These are phyloP conservation scores for Phytophthora chlamydospora DNA, from an alignment of 352 stramenopile species.

Conservation along the genomic window DNA sequence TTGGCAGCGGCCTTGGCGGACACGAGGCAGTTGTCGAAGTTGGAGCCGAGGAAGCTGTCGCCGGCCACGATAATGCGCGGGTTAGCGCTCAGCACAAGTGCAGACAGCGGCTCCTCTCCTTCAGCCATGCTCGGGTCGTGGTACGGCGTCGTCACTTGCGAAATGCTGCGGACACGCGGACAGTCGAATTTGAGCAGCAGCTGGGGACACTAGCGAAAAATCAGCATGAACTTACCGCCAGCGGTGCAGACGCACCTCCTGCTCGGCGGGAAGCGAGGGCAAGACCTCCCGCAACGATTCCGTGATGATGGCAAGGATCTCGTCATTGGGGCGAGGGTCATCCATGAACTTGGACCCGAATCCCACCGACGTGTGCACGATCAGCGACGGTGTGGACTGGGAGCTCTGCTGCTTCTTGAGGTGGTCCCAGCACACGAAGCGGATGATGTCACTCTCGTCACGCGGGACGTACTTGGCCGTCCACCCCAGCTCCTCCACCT, in stretches of 20 bases:
- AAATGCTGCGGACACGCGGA: constrained; percentile 47
- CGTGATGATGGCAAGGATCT: constrained; percentile 58
- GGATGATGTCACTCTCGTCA: constrained; percentile 66
- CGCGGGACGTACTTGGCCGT: constrained; percentile 64
- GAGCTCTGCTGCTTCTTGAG: constrained; percentile 51
- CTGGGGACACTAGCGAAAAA: not conserved
- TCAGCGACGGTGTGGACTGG: constrained; percentile 30
- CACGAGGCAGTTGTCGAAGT: constrained; percentile 74
- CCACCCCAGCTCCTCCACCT: constrained; percentile 58
- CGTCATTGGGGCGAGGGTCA: constrained; percentile 51
- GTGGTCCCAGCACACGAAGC: constrained; percentile 83
- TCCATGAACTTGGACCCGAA: constrained; percentile 72
- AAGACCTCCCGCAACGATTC: constrained; percentile 58
- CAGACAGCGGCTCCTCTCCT: constrained; percentile 14
- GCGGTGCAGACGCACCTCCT: constrained; percentile 61
- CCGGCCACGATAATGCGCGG: constrained; percentile 69
- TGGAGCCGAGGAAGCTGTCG: constrained; percentile 71
- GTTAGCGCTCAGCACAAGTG: constrained; percentile 52
- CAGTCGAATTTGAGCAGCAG: constrained; percentile 1
- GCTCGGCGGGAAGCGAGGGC: constrained; percentile 54
- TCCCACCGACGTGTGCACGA: constrained; percentile 72
- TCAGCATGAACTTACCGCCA: constrained; percentile 55
- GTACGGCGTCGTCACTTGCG: constrained; percentile 63
- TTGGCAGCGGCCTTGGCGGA: constrained; percentile 57
- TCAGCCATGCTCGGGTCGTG: constrained; percentile 27